These are phyloP conservation scores for Beauveria pseudobassiana DNA, from an alignment of 2,329 filamentous ascomycete genomes.

Conservation along the genomic window DNA sequence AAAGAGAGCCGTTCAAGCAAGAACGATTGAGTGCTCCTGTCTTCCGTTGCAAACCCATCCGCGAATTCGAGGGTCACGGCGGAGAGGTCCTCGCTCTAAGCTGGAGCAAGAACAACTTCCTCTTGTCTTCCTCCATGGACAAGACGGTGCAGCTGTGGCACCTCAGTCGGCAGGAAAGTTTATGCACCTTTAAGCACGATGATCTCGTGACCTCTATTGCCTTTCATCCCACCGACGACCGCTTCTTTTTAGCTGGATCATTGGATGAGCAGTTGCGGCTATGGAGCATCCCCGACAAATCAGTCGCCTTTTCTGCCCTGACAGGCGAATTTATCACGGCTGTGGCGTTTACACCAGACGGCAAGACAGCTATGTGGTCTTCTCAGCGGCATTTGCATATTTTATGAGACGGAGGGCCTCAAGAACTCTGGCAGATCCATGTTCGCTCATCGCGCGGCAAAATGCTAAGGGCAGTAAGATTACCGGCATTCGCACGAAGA, in stretches of 20 bases:
- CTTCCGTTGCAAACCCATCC: conserved; percentile 69
- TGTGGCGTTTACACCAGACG: conserved; percentile 88
- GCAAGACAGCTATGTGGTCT: conserved; percentile 82
- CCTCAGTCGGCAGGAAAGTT: conserved; percentile 71
- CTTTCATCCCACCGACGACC: conserved; percentile 90
- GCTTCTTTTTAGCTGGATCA: conserved; percentile 92
- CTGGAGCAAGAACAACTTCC: conserved; percentile 99
- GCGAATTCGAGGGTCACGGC: conserved; percentile 76
- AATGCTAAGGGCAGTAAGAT: conserved; percentile 98
- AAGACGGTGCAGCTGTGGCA: conserved; percentile 96
- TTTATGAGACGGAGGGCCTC: conserved; percentile 88
- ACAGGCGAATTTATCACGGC: conserved; percentile 86
- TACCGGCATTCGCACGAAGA: conserved; percentile 75
- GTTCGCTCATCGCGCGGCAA: conserved; percentile 88
- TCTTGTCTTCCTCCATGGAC: conserved; percentile 95
- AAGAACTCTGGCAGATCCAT: conserved; percentile 77
- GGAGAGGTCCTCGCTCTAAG: conserved; percentile 84
- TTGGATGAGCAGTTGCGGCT: conserved; percentile 80
- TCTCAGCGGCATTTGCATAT: conserved; percentile 75
- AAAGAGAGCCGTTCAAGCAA: conserved; percentile 25
- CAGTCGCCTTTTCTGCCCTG: conserved; percentile 73
- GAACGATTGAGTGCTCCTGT: conserved; percentile 81
- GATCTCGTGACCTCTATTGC: conserved; percentile 93
- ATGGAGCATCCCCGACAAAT: conserved; percentile 96
- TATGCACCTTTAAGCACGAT: conserved; percentile 89